These are phyloP conservation scores for Clonostachys byssicola DNA, from an alignment of 2,329 filamentous ascomycete species.

Conservation along the genomic window DNA sequence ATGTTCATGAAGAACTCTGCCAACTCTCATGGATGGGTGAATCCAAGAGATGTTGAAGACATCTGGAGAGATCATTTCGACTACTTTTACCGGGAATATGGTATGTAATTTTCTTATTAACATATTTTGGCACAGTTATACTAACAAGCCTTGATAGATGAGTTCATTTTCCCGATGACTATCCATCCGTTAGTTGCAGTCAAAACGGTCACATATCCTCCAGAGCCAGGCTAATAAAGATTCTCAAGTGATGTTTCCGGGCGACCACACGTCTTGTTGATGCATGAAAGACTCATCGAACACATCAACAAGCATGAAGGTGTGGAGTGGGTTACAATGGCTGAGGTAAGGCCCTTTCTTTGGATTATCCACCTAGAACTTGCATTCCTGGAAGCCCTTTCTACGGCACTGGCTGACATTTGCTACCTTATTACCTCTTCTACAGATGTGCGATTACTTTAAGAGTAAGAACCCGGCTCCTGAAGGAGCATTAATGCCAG, in stretches of 20 bases:
- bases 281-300: slow-evolving; percentile 65
- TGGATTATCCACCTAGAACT: neutral
- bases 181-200: slow-evolving; percentile 51
- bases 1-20: slow-evolving; percentile 67
- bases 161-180: slow-evolving; percentile 74
- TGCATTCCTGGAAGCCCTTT: neutral
- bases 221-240: too few relatives aligned
- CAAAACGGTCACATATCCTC: too few relatives aligned
- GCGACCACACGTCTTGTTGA: slow-evolving; percentile 67
- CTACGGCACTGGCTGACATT: neutral
- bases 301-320: slow-evolving; percentile 59
- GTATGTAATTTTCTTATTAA: neutral
- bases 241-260: slow-evolving; percentile 54
- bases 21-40: slow-evolving; percentile 58
- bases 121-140: too few relatives aligned
- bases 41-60: slow-evolving; percentile 54
- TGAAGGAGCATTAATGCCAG: slow-evolving; percentile 56
- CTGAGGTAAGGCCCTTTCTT: slow-evolving; percentile 44
- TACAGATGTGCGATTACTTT: slow-evolving; percentile 52
- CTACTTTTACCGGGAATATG: slow-evolving; percentile 71
- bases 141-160: slow-evolving; percentile 35
- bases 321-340: slow-evolving; percentile 66
- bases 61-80: slow-evolving; percentile 65
- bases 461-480: slow-evolving; percentile 59
- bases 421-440: neutral